These are phyloP conservation scores for Flaveria bidentis DNA, from an alignment of 129 eudicot genomes.

Conservation along the genomic window DNA sequence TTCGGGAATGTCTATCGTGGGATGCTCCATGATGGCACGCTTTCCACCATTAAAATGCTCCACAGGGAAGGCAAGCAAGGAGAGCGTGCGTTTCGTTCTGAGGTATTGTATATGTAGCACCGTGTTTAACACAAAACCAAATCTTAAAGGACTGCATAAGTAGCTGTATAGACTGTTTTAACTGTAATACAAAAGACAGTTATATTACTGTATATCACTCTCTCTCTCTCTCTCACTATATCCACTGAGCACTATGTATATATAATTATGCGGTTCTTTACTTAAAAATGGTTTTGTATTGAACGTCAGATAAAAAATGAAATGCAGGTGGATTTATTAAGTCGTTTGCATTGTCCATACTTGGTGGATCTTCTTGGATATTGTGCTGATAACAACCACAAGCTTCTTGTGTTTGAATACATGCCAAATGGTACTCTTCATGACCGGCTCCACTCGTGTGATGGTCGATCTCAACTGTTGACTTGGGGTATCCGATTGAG, in stretches of 20 bases:
- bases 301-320: background rate
- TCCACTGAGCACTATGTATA: too few species aligned
- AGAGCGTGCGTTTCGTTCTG: slow-evolving; percentile 82
- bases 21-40: slow-evolving; percentile 67
- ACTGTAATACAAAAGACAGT: too few species aligned
- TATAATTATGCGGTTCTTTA: too few species aligned
- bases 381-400: slow-evolving; percentile 86
- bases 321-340: slow-evolving; percentile 82
- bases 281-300: background rate
- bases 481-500: slow-evolving; percentile 78
- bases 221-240: too few species aligned
- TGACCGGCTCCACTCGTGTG: slow-evolving; percentile 59
- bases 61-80: slow-evolving; percentile 80
- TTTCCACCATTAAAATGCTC: slow-evolving; percentile 68
- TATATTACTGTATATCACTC: too few species aligned
- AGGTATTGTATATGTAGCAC: slow-evolving; percentile 39
- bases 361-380: slow-evolving; percentile 84
- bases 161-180: too few species aligned
- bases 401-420: slow-evolving; percentile 70
- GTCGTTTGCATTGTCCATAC: slow-evolving; percentile 69
- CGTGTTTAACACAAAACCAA: too few species aligned
- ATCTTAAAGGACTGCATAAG: too few species aligned
- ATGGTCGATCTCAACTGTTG: slow-evolving; percentile 39
- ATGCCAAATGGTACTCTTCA: slow-evolving; percentile 81
- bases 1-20: slow-evolving; percentile 80